Base-by-base conservation (phyloP, 768 basidiomycete genomes). In the Phaeotremella fagi region DNA sequence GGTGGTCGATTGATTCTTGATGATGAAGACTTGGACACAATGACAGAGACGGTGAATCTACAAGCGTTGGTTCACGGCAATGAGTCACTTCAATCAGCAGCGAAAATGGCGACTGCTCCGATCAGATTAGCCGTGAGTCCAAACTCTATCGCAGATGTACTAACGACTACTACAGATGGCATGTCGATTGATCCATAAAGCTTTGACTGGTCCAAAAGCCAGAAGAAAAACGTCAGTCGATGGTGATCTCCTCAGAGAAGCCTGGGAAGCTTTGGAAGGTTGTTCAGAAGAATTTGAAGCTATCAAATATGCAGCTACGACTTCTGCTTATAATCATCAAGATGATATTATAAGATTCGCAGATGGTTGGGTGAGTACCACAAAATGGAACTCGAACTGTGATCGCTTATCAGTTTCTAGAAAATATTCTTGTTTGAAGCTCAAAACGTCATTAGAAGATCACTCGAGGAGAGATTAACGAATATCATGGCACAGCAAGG, bases 401-500 rank as follows among this genome's bases (percentile, higher is more conserved):
- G 12, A 15, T 28, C 11, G 26, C 18, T 42, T 18, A 43, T 50
- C 52, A 44, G 42, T 35, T 46, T 48, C 29, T 33, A 63, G 47
- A 66, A 87, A 83, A 86, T 90, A 50, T 90, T 88, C 75, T 84
- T 92, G 58, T 94, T 94, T 61, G 88, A 92, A 74, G 66, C 70
- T 83, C 86, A 90, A 70, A 91, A 91, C 72, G 81, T 89, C 60
- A 86, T 94, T 61, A 84, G 88, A 25, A 89, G 90, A 68, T 81
- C 84, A 2, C 81, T 95, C 26, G 84, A 86, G 66, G 82, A 84
- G 54, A 82, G 80, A 27, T 75, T 80, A 2, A 64, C 50, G 4
- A 55, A 58, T 14, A 29, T 70, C 7, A 29, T 48, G 31, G 50
- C 49, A 28, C 43, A 53, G 18, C 38, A 45, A 26, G 44, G 57